phyloP scores from a whole-genome alignment of 345 rosid species.

The Noccaea bulbosa region DNA sequence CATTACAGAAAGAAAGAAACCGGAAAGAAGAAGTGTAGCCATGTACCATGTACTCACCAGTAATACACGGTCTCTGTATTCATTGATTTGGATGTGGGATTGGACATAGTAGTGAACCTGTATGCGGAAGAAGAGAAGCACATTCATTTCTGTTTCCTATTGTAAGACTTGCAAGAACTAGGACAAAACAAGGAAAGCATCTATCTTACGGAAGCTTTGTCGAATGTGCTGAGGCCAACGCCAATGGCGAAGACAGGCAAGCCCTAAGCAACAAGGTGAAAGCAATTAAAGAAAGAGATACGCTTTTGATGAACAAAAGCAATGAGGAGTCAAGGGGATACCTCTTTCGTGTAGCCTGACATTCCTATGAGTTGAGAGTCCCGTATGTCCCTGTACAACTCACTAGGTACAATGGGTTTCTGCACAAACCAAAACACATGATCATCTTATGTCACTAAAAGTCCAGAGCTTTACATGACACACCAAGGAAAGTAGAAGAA shows the following conservation, averaged over 20 bases:
- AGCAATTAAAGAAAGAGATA: conserved; percentile 19
- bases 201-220: conserved; percentile 94
- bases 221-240: conserved; percentile 81
- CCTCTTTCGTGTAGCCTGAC: conserved; percentile 97
- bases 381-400: conserved; percentile 70
- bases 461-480: conserved; percentile 7
- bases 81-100: conserved; percentile 96
- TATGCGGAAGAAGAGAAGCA: conserved; percentile 21
- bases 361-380: conserved; percentile 93
- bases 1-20: conserved; percentile 22
- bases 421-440: conserved; percentile 40
- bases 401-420: conserved; percentile 89
- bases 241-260: conserved; percentile 86
- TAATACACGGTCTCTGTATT: conserved; percentile 81
- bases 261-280: conserved; percentile 57
- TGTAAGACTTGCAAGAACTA: background rate
- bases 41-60: conserved; percentile 60
- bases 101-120: conserved; percentile 92
- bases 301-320: background rate
- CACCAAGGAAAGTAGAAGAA: background rate
- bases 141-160: background rate
- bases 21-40: background rate
- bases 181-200: conserved; percentile 20
- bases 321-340: conserved; percentile 32
- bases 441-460: background rate